Base-by-base conservation (phyloP, 257 asterid species). In the Solanum sitiens region DNA sequence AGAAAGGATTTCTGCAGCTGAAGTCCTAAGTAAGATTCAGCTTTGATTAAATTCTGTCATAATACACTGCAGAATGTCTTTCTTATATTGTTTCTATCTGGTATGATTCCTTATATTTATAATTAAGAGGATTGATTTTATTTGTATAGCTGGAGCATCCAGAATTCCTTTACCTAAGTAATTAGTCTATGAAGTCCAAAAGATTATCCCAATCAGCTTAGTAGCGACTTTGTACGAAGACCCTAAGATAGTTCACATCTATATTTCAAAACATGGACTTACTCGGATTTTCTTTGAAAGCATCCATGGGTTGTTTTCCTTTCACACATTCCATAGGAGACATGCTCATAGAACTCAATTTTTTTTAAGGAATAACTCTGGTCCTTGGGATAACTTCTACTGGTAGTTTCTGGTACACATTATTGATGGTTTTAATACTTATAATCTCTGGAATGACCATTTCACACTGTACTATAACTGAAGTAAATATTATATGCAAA, bases 1-100 rank as follows among this genome's bases (percentile, higher is more conserved):
- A 80, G 92, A 89, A 80, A 93, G 99, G 85, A 90, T 97, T 72
- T 92, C 96, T 88, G 94, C 99, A 20, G 90, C 27, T 87, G 97
- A 96, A 88, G 99, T 94, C 87, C 92, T 97, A 83, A 93, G 99
- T 96, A 94, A 89, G 93, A 85, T 80, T 87, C 70, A n/a, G 65
- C 59, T 84, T 87, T 85, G 59, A 80, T 47, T 12, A 50, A 47
- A 40, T 16, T 47, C 44, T 80, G 10, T 47, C 65, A 5, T 15
- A 16, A 25, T 77, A 14, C 65, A 44, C 21, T 25, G 84, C 84
- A 77, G 32, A 42, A 42, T 76, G 23, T 13, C 37, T n/a, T 76
- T 45, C 12, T 79, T 79, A 27, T 25, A 8, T 27, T 16, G 67
- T 45, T 42, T 79, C 85, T 27, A 45, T 79, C 14, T 42, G 21